phyloP scores from a whole-genome alignment of 2,329 filamentous ascomycete genomes.

The Amauroascus niger region DNA sequence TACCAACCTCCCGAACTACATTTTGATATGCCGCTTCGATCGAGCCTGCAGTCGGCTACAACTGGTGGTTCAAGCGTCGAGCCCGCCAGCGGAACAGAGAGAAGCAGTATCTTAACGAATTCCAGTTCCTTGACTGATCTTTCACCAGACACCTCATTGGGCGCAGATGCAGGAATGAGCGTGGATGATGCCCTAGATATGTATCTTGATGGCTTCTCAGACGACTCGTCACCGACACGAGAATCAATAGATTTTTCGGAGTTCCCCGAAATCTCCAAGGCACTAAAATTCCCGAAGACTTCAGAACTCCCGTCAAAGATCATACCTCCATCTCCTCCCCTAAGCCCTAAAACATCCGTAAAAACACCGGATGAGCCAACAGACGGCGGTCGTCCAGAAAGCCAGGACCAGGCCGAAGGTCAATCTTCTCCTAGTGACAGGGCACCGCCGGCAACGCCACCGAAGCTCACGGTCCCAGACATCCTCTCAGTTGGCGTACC shows the following conservation, averaged over 20 bases:
- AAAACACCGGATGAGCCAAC: background rate
- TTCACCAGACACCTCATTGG: slow-evolving; percentile 51
- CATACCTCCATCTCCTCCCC: background rate
- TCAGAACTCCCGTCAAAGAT: background rate
- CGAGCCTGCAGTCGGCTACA: slow-evolving; percentile 51
- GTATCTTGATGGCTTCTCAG: slow-evolving; percentile 49
- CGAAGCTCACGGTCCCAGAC: slow-evolving; percentile 8
- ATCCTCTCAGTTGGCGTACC: slow-evolving; percentile 31
- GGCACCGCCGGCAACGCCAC: background rate
- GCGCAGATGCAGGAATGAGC: slow-evolving; percentile 46
- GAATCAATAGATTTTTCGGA: slow-evolving; percentile 4
- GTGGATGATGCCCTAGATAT: slow-evolving; percentile 53
- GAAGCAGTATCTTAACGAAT: slow-evolving; percentile 72
- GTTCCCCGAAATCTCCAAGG: background rate
- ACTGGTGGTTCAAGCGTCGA: slow-evolving; percentile 49
- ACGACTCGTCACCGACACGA: slow-evolving; percentile 20
- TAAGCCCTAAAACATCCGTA: background rate
- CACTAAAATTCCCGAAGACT: background rate
- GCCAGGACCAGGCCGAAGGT: background rate
- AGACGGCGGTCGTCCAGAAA: background rate
- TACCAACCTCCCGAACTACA: slow-evolving; percentile 24
- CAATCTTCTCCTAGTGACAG: background rate
- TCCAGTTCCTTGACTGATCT: slow-evolving; percentile 62
- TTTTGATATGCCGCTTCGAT: slow-evolving; percentile 35
- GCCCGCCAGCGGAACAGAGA: slow-evolving; percentile 58